phyloP scores from a whole-genome alignment of 1,139 yeast genomes.

The Pichia sp. region DNA sequence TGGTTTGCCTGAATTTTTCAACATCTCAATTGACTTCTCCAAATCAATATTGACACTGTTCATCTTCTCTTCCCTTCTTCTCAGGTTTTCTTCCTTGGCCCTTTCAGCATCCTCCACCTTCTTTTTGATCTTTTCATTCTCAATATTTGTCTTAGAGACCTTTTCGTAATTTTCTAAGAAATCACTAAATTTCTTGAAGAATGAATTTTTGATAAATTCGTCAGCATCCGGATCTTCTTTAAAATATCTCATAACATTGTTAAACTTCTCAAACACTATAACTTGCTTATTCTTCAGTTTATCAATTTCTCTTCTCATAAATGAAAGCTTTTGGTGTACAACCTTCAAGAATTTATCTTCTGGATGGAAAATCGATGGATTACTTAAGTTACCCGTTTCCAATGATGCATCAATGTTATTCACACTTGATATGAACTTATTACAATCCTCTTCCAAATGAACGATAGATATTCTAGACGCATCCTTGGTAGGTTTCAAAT shows the following conservation, averaged over 20 bases:
- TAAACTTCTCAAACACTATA: slow-evolving; percentile 60
- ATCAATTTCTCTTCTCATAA: slow-evolving; percentile 60
- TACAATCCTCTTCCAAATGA: slow-evolving; percentile 55
- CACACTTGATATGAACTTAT: slow-evolving; percentile 45
- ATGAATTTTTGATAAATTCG: slow-evolving; percentile 56
- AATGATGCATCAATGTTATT: slow-evolving; percentile 65
- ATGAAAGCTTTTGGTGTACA: slow-evolving; percentile 57
- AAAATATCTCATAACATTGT: slow-evolving; percentile 59
- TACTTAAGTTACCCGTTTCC: slow-evolving; percentile 71
- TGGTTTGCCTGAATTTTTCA: slow-evolving; percentile 63
- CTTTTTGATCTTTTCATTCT: slow-evolving; percentile 71
- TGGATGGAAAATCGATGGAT: slow-evolving; percentile 69
- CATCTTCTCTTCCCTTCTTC: slow-evolving; percentile 22
- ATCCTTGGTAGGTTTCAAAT: slow-evolving; percentile 47
- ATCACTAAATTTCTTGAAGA: slow-evolving; percentile 69
- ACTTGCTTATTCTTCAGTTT: slow-evolving; percentile 55
- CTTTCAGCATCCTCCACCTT: slow-evolving; percentile 70
- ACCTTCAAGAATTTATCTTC: slow-evolving; percentile 54
- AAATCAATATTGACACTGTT: slow-evolving; percentile 42
- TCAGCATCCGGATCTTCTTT: slow-evolving; percentile 71
- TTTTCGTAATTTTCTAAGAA: slow-evolving; percentile 69
- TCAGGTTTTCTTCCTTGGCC: slow-evolving; percentile 40
- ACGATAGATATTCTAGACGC: slow-evolving; percentile 65
- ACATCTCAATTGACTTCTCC: slow-evolving; percentile 65
- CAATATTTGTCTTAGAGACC: slow-evolving; percentile 68